These are phyloP conservation scores for Volvox africanus DNA, from an alignment of 139 green algal species.

Conservation along the genomic window DNA sequence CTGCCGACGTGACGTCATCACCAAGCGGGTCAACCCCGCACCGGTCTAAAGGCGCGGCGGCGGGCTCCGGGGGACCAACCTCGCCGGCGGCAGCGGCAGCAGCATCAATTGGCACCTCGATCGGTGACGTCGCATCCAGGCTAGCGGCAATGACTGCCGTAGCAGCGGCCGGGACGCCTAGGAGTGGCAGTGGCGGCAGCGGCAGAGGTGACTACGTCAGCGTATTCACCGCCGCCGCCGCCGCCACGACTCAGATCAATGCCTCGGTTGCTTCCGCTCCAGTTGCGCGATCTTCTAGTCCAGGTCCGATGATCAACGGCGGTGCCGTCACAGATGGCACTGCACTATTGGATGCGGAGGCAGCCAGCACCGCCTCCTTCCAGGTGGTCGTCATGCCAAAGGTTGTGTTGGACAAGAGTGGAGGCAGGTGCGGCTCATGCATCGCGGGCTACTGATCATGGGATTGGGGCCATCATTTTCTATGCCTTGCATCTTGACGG, in stretches of 20 bases:
- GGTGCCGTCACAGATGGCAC: too few species aligned
- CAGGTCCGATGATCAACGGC: not conserved
- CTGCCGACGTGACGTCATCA: too few species aligned
- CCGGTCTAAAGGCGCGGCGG: too few species aligned
- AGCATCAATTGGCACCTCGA: not conserved
- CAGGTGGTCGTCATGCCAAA: not conserved
- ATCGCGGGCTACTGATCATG: too few species aligned
- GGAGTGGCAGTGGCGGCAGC: not conserved
- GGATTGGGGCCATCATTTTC: too few species aligned
- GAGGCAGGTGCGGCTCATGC: not conserved
- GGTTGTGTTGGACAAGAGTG: not conserved
- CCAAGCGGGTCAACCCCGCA: too few species aligned
- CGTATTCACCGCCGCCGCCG: not conserved
- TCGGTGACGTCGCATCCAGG: not conserved
- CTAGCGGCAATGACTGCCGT: not conserved
- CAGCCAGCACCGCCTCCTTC: not conserved
- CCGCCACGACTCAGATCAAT: not conserved
- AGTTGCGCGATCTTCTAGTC: not conserved
- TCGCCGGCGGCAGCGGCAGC: not conserved
- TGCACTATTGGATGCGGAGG: not conserved
- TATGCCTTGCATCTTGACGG: too few species aligned
- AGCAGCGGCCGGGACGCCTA: not conserved
- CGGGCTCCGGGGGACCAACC: not conserved
- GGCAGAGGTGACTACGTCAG: not conserved
- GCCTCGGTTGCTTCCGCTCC: not conserved